Evolutionary conservation across 441 rosid genomes (phyloP).

Genomic region (Croton laevigatus): DNA sequence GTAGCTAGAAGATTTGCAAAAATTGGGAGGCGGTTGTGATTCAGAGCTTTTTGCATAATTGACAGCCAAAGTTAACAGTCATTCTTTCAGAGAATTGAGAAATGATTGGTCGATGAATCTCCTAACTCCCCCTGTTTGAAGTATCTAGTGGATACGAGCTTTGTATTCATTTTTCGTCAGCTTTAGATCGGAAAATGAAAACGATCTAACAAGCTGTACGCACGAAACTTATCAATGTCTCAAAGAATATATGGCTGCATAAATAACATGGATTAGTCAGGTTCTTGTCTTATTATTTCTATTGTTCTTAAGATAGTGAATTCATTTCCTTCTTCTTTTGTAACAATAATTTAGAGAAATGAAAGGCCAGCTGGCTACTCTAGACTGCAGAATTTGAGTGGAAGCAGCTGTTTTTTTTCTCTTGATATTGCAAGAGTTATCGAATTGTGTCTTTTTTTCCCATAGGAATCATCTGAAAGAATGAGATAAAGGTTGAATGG

Average conservation of each 20-base stretch:
- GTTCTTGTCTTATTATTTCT: slow-evolving; percentile 9
- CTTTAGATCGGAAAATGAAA: slow-evolving; percentile 16
- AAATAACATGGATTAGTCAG: slow-evolving; percentile 20
- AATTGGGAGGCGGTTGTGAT: slow-evolving; percentile 64
- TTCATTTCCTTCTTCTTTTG: background rate
- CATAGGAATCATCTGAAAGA: no score
- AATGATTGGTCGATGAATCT: slow-evolving; percentile 5
- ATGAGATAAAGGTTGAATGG: no score
- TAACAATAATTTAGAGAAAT: background rate
- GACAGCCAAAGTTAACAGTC: slow-evolving; percentile 4
- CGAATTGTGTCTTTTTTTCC: no score
- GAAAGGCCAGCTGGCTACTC: background rate
- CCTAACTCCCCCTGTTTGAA: slow-evolving; percentile 18
- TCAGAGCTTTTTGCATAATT: background rate
- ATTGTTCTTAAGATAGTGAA: background rate
- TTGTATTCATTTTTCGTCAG: slow-evolving; percentile 16
- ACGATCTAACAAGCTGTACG: slow-evolving; percentile 18
- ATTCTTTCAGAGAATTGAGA: slow-evolving; percentile 17
- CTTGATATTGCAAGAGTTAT: no score
- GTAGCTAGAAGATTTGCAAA: slow-evolving; percentile 77
- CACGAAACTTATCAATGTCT: slow-evolving; percentile 16
- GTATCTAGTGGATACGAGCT: slow-evolving; percentile 4
- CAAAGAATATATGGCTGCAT: slow-evolving; percentile 22
- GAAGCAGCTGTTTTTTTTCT: no score
- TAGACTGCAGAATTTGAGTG: background rate